Base-by-base conservation (phyloP, 768 basidiomycete species). In the Suillus fuscotomentosus region DNA sequence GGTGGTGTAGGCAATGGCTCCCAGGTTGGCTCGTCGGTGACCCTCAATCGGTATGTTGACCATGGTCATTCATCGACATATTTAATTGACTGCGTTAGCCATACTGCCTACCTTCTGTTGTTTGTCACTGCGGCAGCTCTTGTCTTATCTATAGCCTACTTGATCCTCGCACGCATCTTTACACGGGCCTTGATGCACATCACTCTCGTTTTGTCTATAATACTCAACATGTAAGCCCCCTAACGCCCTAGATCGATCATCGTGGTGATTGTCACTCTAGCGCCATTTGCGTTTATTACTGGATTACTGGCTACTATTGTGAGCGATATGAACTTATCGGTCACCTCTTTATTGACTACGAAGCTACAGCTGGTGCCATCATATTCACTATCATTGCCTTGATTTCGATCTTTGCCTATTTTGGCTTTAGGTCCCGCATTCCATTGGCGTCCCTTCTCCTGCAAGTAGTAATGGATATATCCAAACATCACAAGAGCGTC, bases 341-440 rank as follows among this genome's bases (percentile, higher is more conserved):
- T 71, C 48, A 63, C 70, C 66, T 62, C 61, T 56, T 60, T 31
- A 4, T 39, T 50, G 47, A 20, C 4, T 48, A n/a, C 45, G n/a
- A 43, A 39, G 11, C 50, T 53, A 66, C 71, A 91, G 89, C 90
- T 56, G 92, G 89, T 10, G 92, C 93, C 3, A 90, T 94, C 69
- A 88, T 94, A 64, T 93, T 93, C 80, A 90, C 91, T 2, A 75
- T 94, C 63, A 88, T 95, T 64, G 90, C 92, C 1, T 66, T 94
- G 36, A 73, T 95, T 61, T 92, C 91, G 1, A 73, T 94, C 9
- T 71, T 94, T 15, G 84, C 88, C 34, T 94, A 94, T 78, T 91
- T 82, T 68, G 91, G 87, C 22, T 88, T 85, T 71, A 81, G 82
- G 62, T 83, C 82, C 34, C 88, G 92, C 38, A 94, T 95, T 60